Conservation (phyloP, 2,329 filamentous ascomycete genomes). For the Alternaria burnsii region DNA sequence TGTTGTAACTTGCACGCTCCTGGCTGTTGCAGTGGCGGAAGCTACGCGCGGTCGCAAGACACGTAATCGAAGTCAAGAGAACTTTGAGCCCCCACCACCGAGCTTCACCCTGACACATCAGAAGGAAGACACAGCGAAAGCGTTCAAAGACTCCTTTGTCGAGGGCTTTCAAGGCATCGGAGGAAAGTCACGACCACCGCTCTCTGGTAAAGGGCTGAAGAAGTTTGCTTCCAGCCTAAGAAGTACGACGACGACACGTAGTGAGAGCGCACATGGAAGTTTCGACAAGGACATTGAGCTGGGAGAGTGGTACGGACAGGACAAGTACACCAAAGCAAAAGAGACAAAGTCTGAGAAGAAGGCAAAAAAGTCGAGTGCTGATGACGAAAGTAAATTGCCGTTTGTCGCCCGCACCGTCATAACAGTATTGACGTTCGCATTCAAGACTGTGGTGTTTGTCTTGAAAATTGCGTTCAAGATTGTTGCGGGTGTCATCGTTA, state of each 20-base stretch:
- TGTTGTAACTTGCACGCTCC: slow-evolving; percentile 53
- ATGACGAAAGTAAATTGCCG: slow-evolving; percentile 49
- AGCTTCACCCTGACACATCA: slow-evolving; percentile 32
- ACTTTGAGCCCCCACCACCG: slow-evolving; percentile 45
- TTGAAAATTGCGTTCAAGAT: slow-evolving; percentile 54
- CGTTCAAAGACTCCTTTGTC: slow-evolving; percentile 42
- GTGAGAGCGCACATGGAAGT: slow-evolving; percentile 26
- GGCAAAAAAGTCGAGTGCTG: slow-evolving; percentile 37
- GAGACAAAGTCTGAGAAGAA: slow-evolving; percentile 35
- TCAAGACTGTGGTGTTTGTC: slow-evolving; percentile 55
- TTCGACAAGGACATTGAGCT: slow-evolving; percentile 51
- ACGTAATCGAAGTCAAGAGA: slow-evolving; percentile 30
- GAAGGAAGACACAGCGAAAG: slow-evolving; percentile 38
- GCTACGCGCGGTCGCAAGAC: slow-evolving; percentile 43
- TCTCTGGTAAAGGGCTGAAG: slow-evolving; percentile 26
- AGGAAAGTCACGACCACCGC: slow-evolving; percentile 34
- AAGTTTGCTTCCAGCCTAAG: slow-evolving; percentile 35
- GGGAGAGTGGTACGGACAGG: slow-evolving; percentile 49
- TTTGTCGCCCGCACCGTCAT: slow-evolving; percentile 52
- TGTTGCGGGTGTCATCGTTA: slow-evolving; percentile 50
- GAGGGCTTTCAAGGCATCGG: slow-evolving; percentile 46
- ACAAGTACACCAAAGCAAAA: slow-evolving; percentile 18
- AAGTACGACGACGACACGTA: slow-evolving; percentile 24
- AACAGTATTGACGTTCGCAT: slow-evolving; percentile 50
- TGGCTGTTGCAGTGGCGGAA: slow-evolving; percentile 58